Evolutionary conservation across 2,329 filamentous ascomycete species (phyloP).

Genomic region (Hortaea werneckii): DNA sequence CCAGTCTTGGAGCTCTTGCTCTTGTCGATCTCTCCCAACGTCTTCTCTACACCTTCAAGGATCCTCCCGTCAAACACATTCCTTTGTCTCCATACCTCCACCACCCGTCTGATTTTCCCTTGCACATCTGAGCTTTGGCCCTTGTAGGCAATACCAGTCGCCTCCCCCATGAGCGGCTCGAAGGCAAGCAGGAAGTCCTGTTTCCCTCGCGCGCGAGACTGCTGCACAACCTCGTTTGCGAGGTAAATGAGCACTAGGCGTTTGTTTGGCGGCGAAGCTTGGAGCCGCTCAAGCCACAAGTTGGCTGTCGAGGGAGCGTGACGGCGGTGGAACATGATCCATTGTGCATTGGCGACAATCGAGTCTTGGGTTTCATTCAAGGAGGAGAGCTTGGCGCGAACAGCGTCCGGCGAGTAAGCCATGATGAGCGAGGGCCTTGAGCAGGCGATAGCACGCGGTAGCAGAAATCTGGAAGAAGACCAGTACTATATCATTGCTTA

Average conservation of each 20-base stretch:
- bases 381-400: constrained; percentile 86
- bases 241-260: constrained; percentile 87
- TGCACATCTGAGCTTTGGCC: constrained; percentile 79
- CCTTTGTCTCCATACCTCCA: constrained; percentile 89
- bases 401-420: constrained; percentile 93
- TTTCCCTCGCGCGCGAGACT: constrained; percentile 85
- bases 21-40: constrained; percentile 58
- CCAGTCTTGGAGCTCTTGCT: constrained; percentile 12
- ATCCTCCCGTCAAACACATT: constrained; percentile 73
- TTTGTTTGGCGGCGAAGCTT: constrained; percentile 78
- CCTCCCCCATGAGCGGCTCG: constrained; percentile 83
- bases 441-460: too few relatives aligned
- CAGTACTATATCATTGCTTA: too few relatives aligned
- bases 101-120: constrained; percentile 72
- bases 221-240: constrained; percentile 93
- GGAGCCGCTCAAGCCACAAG: constrained; percentile 82
- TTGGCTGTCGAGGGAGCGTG: constrained; percentile 87
- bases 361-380: constrained; percentile 97
- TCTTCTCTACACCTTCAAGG: constrained; percentile 67
- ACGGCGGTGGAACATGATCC: constrained; percentile 98
- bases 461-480: too few relatives aligned
- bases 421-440: constrained; percentile 38
- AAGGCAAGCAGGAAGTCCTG: constrained; percentile 89
- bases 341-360: constrained; percentile 92
- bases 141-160: constrained; percentile 82